Evolutionary conservation across 257 asterid species (phyloP).

Genomic region (Solanum neorickii): DNA sequence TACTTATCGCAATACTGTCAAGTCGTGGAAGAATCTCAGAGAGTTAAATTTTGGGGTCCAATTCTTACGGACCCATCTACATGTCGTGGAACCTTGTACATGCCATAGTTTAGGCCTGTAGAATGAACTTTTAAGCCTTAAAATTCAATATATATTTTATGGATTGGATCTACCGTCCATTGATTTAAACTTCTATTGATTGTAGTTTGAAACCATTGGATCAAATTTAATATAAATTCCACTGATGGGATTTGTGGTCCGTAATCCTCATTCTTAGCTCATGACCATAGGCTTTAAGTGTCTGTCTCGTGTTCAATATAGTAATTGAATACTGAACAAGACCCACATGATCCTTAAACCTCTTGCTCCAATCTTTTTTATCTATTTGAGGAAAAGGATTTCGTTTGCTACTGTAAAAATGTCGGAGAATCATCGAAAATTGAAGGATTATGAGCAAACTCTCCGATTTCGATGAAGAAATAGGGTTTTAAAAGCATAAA

Average conservation of each 20-base stretch:
- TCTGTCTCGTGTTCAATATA: constrained; percentile 27
- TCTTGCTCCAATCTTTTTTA: constrained; percentile 29
- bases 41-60: background rate
- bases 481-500: too few relatives aligned
- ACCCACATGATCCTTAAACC: constrained; percentile 53
- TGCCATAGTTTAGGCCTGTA: background rate
- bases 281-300: constrained; percentile 48
- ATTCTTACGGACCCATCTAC: background rate
- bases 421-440: background rate
- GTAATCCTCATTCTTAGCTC: background rate
- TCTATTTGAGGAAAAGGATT: background rate
- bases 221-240: background rate
- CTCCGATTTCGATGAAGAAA: background rate
- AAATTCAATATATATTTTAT: too few relatives aligned
- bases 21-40: background rate
- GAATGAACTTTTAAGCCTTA: background rate
- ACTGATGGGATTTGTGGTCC: rapidly evolving
- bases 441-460: background rate
- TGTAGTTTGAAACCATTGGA: background rate
- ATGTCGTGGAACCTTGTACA: background rate
- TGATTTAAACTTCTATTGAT: background rate
- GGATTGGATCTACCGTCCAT: background rate
- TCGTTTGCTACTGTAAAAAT: background rate
- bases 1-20: background rate
- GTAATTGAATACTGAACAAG: constrained; percentile 57